Conservation (phyloP, 768 basidiomycete genomes). For the Boletus tylopilopsis region DNA sequence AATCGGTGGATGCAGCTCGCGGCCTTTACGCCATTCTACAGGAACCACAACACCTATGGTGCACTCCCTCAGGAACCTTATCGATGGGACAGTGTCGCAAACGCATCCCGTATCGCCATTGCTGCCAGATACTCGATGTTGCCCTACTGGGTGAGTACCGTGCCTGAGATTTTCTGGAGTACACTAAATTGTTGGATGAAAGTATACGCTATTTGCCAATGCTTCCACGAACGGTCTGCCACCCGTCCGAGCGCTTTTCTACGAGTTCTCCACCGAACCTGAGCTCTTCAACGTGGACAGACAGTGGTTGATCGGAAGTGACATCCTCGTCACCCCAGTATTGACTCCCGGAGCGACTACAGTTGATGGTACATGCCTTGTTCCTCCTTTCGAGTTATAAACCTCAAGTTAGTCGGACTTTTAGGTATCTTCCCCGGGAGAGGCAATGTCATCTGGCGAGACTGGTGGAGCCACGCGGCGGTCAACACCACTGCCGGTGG, state of each 20-base stretch:
- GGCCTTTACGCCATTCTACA: slow-evolving; percentile 2
- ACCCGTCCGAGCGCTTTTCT: slow-evolving; percentile 72
- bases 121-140: slow-evolving; percentile 65
- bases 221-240: slow-evolving; percentile 63
- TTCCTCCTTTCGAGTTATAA: not conserved
- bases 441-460: slow-evolving; percentile 60
- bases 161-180: not conserved
- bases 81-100: slow-evolving; percentile 75
- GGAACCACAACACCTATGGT: slow-evolving; percentile 43
- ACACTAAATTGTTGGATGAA: slow-evolving; percentile 1
- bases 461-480: slow-evolving; percentile 67
- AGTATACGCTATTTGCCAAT: slow-evolving; percentile 75
- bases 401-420: not conserved
- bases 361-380: slow-evolving; percentile 50
- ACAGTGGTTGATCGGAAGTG: slow-evolving; percentile 72
- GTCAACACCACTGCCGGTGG: slow-evolving; percentile 40
- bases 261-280: slow-evolving; percentile 69
- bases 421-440: slow-evolving; percentile 64
- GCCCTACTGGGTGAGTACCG: slow-evolving; percentile 68
- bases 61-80: slow-evolving; percentile 79
- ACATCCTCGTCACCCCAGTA: slow-evolving; percentile 76
- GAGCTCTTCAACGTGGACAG: slow-evolving; percentile 57
- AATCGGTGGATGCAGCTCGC: slow-evolving; percentile 4
- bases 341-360: slow-evolving; percentile 62
- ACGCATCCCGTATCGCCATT: slow-evolving; percentile 69